A percentile compares a stretch with the other conserved stretches of the same genome.
These are phyloP conservation scores for Schizosaccharomyces cryophilus DNA, from an alignment of 805 yeast genomes.

Conservation along the genomic window DNA sequence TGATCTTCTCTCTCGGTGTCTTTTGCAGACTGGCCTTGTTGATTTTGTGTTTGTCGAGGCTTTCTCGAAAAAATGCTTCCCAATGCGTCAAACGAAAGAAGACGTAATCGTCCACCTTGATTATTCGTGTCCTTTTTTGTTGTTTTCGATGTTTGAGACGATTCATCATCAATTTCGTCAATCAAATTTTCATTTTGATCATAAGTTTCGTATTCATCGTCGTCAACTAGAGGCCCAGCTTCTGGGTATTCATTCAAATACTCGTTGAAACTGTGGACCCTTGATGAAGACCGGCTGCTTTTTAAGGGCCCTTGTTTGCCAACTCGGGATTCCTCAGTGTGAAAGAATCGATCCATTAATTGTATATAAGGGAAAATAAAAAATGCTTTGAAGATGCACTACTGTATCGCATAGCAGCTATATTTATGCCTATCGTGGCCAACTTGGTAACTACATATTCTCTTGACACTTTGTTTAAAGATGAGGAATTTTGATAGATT, in stretches of 20 bases:
- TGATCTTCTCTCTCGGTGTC: neutral
- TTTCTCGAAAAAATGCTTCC: neutral
- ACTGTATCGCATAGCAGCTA: no score
- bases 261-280: neutral
- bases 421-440: no score
- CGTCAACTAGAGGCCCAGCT: neutral
- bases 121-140: no score
- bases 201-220: neutral
- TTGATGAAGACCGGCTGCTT: neutral
- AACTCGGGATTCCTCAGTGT: neutral
- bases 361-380: no score
- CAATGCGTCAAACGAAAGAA: neutral
- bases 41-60: neutral
- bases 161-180: neutral
- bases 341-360: neutral
- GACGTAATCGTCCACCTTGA: no score
- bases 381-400: no score
- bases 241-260: neutral
- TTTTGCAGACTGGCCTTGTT: neutral
- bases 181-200: neutral
- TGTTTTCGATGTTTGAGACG: no score
- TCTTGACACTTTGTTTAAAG: no score
- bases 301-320: neutral
- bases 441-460: no score
- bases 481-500: no score